These are phyloP conservation scores for Solanum sparsipilum DNA, from an alignment of 257 asterid genomes.

Conservation along the genomic window DNA sequence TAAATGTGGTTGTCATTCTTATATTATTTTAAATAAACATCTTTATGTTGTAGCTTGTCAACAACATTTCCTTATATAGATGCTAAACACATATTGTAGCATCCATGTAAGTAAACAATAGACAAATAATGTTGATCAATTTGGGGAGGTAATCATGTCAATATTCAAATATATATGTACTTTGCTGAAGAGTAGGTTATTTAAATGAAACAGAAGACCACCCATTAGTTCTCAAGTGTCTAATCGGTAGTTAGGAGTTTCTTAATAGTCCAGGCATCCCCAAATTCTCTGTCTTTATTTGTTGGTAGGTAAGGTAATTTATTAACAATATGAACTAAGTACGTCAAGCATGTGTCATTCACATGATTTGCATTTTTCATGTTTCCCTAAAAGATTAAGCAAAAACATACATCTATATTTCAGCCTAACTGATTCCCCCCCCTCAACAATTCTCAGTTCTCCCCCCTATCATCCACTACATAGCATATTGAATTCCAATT, in stretches of 20 bases:
- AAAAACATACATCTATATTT: background rate
- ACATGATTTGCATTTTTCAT: background rate
- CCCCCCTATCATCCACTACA: background rate
- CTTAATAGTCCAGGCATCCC: background rate
- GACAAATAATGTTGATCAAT: background rate
- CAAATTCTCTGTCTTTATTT: background rate
- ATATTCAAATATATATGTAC: background rate
- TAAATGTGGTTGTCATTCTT: background rate
- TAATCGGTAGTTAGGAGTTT: background rate
- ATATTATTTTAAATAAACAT: background rate
- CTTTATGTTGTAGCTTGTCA: background rate
- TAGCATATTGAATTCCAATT: background rate
- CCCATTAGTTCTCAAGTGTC: background rate
- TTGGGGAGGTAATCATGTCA: background rate
- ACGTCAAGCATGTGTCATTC: background rate
- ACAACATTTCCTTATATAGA: background rate
- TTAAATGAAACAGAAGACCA: background rate
- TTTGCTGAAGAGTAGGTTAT: background rate
- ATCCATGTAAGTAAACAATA: background rate
- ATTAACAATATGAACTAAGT: background rate
- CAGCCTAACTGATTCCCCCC: background rate
- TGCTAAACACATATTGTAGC: background rate
- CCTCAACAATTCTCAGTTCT: background rate
- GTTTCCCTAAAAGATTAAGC: background rate
- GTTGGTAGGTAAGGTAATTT: background rate